Base-by-base conservation (phyloP, 805 yeast genomes). In the Cyberlindnera veronae region DNA sequence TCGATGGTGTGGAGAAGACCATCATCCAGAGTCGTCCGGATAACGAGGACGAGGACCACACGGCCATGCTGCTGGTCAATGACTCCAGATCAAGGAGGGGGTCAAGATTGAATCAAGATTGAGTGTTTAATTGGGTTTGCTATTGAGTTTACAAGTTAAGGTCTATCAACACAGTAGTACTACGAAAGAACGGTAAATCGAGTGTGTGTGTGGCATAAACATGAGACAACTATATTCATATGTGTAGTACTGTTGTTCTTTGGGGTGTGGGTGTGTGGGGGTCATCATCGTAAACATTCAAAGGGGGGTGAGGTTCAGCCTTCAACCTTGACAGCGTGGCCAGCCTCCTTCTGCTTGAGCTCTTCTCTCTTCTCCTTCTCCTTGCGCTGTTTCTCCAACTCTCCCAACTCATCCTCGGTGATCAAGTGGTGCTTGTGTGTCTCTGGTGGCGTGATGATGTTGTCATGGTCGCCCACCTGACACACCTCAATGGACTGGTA, bases 1-100 rank as follows among this genome's bases (percentile, higher is more conserved):
- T 84, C 20, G 80, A 82, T 56, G 96, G 96, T 39, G 84, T 85
- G 16, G 80, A 79, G 53, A 88, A 88, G 68, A 87, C 95, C 4
- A 84, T 88, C 45, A 87, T 88, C 53, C 91, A 84, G 52, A 81
- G 78, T 39, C 73, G 68, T 29, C 78, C 76, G 17, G 66, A 61
- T 29, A 61, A 54, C n/a, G 42, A 46, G 16, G 42, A 37, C 12
- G 42, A 36, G 4, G 33, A 39, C 12, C 36, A 39, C 21, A 30
- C 39, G 7, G 42, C 35, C 4, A 45, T 35, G 5, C 19, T 42
- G 23, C 26, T 48, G 28, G 28, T 24, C n/a, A n/a, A n/a, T 24
- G 28, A 24, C 11, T 11, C 8, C 13, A 24, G 28, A 14, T 12
- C 14, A 12, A 24, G 28, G 13, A 24, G 28, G 12, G 28, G 28